Evolutionary conservation across 257 asterid species (phyloP).

Genomic region (Nicotiana tabacum): DNA sequence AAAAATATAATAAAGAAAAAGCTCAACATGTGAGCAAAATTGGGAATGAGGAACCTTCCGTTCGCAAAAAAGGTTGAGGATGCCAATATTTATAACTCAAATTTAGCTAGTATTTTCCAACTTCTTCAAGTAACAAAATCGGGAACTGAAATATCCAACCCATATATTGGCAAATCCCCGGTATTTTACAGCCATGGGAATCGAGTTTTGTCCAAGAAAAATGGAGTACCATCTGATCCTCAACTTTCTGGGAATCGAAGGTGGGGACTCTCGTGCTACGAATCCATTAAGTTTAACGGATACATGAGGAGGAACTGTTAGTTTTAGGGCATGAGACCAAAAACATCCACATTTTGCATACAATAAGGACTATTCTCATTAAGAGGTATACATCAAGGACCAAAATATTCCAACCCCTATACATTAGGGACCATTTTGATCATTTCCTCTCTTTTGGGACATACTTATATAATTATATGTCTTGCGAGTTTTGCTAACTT

Average conservation of each 20-base stretch:
- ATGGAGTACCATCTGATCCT: not conserved
- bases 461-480: no score
- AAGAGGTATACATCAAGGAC: no score
- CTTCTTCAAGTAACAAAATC: not conserved
- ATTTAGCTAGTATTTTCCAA: not conserved
- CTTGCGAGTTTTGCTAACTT: no score
- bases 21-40: not conserved
- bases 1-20: not conserved
- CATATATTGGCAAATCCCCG: no score
- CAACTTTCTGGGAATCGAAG: no score
- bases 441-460: no score
- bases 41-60: not conserved
- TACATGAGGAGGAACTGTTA: not conserved
- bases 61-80: not conserved
- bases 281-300: not conserved
- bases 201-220: not conserved
- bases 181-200: not conserved
- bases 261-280: not conserved
- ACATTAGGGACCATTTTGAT: no score
- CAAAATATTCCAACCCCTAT: no score
- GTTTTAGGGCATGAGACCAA: not conserved
- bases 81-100: not conserved
- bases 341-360: no score
- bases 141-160: not conserved
- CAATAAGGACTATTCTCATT: no score